A percentile compares a stretch with the other conserved stretches of the same genome.
Conservation (phyloP, 768 basidiomycete species). For the Podaxis mareebaensis region DNA sequence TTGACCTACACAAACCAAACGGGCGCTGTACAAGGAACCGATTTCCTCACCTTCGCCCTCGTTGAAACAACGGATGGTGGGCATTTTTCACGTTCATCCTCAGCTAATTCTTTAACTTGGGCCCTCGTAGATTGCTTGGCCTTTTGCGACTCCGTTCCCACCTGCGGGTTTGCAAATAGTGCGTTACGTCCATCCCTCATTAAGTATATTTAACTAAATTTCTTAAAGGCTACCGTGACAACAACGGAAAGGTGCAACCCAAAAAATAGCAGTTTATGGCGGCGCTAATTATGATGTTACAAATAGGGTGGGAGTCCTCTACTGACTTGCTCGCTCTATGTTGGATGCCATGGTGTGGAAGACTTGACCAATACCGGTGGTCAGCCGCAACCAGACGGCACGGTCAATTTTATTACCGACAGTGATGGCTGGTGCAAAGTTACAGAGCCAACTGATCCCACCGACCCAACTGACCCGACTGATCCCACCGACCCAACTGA, state of each 20-base stretch:
- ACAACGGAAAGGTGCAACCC: constrained; percentile 42
- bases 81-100: constrained; percentile 9
- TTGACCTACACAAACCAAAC: constrained; percentile 41
- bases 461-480: not conserved
- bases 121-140: constrained; percentile 38
- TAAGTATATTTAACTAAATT: not conserved
- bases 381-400: constrained; percentile 44
- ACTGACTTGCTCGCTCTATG: constrained; percentile 47
- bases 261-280: not conserved
- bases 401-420: constrained; percentile 40
- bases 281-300: not conserved
- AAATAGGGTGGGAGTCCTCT: constrained; percentile 40
- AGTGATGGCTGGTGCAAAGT: constrained; percentile 46
- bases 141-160: constrained; percentile 41
- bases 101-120: not conserved
- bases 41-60: constrained; percentile 44
- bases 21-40: constrained; percentile 41
- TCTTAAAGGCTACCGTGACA: constrained; percentile 42
- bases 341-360: constrained; percentile 34
- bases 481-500: constrained; percentile 8
- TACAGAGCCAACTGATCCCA: not conserved
- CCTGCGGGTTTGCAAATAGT: constrained; percentile 47
- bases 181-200: constrained; percentile 17
- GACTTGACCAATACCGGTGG: constrained; percentile 43
- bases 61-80: constrained; percentile 43